These are phyloP conservation scores for Fragaria vesca DNA, from an alignment of 306 rosid species.

Conservation along the genomic window DNA sequence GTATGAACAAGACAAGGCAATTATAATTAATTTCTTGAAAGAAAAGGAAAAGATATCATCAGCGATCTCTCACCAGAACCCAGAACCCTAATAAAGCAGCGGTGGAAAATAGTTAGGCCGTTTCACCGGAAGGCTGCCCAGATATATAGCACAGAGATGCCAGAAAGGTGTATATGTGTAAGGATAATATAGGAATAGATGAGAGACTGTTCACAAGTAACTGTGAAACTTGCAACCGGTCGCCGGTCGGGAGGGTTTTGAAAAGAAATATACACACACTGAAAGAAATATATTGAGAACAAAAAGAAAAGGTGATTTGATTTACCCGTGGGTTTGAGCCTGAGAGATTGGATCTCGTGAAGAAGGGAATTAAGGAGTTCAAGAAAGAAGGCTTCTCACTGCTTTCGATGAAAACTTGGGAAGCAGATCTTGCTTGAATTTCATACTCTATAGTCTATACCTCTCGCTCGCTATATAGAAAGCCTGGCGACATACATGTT, in stretches of 20 bases:
- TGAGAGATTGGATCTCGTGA: slow-evolving; percentile 62
- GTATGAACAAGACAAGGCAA: neutral
- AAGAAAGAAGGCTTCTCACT: slow-evolving; percentile 37
- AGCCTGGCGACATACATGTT: slow-evolving; percentile 1
- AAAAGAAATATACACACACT: neutral
- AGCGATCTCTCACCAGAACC: neutral
- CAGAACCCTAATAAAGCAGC: slow-evolving; percentile 8
- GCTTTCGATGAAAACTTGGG: slow-evolving; percentile 39
- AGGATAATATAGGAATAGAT: neutral
- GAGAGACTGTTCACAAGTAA: neutral
- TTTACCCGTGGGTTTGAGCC: slow-evolving; percentile 28
- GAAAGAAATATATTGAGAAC: neutral
- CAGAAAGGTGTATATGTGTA: neutral
- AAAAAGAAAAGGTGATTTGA: slow-evolving; percentile 5
- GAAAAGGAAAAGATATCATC: neutral
- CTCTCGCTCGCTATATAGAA: neutral
- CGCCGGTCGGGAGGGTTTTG: neutral
- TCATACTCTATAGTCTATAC: slow-evolving; percentile 4
- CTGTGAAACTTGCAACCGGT: slow-evolving; percentile 1
- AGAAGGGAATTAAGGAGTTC: slow-evolving; percentile 27
- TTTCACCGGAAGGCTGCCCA: neutral
- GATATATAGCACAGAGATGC: neutral
- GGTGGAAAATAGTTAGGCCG: neutral
- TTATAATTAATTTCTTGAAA: neutral
- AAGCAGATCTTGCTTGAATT: slow-evolving; percentile 46